phyloP scores from a whole-genome alignment of 2,329 filamentous ascomycete genomes.

The Neonectria ditissima region DNA sequence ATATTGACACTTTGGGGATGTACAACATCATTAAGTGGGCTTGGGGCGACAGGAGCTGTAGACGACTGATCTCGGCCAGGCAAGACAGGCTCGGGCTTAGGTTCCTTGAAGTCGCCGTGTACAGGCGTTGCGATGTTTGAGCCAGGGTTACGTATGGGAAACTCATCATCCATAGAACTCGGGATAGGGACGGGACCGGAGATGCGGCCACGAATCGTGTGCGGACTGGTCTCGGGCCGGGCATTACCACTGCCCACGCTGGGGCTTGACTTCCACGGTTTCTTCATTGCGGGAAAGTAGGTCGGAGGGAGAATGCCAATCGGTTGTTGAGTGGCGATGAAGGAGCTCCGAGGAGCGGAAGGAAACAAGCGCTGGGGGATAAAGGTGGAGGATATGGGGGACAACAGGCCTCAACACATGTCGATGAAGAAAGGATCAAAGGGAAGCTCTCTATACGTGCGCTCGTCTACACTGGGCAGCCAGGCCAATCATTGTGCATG shows the following conservation, averaged over 20 bases:
- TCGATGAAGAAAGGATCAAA: constrained; percentile 37
- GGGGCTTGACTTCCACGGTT: constrained; percentile 60
- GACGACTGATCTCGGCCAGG: constrained; percentile 26
- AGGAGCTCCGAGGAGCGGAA: constrained; percentile 22
- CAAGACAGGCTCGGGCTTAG: constrained; percentile 26
- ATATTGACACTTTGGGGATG: constrained; percentile 29
- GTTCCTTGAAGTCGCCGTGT: constrained; percentile 41
- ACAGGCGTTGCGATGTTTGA: constrained; percentile 50
- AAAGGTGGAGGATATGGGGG: constrained; percentile 30
- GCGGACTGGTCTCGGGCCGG: constrained; percentile 48
- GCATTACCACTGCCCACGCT: constrained; percentile 45
- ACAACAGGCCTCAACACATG: constrained; percentile 37
- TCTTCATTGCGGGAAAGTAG: constrained; percentile 50
- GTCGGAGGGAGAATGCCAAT: constrained; percentile 10
- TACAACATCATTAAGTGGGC: constrained; percentile 30
- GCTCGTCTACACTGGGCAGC: constrained; percentile 43
- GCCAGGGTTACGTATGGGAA: constrained; percentile 61
- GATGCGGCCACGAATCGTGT: constrained; percentile 69
- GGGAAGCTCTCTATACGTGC: constrained; percentile 40
- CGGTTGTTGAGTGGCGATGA: constrained; percentile 19
- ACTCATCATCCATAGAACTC: constrained; percentile 63
- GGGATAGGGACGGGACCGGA: constrained; percentile 71
- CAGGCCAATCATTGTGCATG: constrained; percentile 39
- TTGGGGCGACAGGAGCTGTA: constrained; percentile 29
- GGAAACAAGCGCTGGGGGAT: constrained; percentile 30